phyloP scores from a whole-genome alignment of 192 early-diverging fungal genomes.

The Mortierella hygrophila region DNA sequence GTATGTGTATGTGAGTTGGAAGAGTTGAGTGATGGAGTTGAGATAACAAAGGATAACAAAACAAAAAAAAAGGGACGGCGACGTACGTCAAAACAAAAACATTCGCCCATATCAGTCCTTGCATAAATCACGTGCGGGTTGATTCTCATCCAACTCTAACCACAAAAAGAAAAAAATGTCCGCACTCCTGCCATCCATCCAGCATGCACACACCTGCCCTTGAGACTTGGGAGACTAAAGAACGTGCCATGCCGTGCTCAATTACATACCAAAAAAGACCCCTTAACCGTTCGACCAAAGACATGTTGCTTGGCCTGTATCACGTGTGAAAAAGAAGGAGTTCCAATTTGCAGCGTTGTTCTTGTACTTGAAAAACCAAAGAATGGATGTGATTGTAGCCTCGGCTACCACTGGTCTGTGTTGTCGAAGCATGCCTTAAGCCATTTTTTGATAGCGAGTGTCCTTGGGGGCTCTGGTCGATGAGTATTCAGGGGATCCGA shows the following conservation, averaged over 20 bases:
- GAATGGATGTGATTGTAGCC: background rate
- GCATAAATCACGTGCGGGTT: background rate
- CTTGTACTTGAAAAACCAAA: background rate
- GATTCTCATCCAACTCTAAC: no score
- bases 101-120: background rate
- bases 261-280: slow-evolving; percentile 10
- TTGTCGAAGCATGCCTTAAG: no score
- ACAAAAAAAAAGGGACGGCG: background rate
- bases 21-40: background rate
- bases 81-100: background rate
- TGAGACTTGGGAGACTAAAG: no score
- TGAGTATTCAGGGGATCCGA: no score
- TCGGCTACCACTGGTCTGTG: no score
- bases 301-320: no score
- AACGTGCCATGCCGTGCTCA: no score
- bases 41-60: background rate
- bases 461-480: no score
- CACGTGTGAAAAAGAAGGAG: background rate
- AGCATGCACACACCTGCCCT: no score
- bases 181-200: no score
- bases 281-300: slow-evolving; percentile 61
- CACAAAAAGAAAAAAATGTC: no score
- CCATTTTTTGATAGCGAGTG: no score
- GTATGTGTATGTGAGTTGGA: background rate
- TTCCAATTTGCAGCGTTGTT: background rate